phyloP scores from a whole-genome alignment of 2,329 filamentous ascomycete species.

The Thielaviopsis musarum region DNA sequence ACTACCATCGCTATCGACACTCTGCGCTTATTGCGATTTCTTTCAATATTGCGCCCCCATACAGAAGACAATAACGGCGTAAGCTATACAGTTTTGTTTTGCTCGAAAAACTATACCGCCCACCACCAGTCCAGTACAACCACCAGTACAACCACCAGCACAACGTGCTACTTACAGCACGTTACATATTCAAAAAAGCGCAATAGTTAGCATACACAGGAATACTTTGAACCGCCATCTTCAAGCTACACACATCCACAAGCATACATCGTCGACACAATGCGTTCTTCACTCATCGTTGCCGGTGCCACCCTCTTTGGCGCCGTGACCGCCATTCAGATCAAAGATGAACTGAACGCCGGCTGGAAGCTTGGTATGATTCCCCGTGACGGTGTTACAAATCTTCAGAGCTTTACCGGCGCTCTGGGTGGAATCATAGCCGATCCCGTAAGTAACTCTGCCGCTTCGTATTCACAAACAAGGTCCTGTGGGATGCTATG shows the following conservation, averaged over 20 bases:
- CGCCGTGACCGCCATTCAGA: constrained; percentile 13
- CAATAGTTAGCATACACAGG: no score
- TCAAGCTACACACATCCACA: not conserved
- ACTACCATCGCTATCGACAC: not conserved
- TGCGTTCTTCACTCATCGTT: not conserved
- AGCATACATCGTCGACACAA: not conserved
- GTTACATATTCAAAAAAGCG: not conserved
- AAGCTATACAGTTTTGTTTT: no score
- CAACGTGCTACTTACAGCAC: not conserved
- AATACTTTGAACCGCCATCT: no score
- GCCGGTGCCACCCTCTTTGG: constrained; percentile 2
- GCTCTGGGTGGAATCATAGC: constrained; percentile 23
- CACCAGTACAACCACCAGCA: no score
- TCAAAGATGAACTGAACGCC: constrained; percentile 20
- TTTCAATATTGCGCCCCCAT: no score
- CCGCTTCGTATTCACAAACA: no score
- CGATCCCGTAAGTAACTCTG: constrained; percentile 8
- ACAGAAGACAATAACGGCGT: no score
- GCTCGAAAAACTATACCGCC: no score
- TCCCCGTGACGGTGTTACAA: constrained; percentile 18
- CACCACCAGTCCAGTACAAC: no score
- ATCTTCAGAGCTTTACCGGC: constrained; percentile 27
- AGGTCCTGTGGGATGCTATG: not conserved
- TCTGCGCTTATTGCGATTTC: no score
- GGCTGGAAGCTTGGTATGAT: constrained; percentile 23